Evolutionary conservation across 495 filamentous ascomycete species (phyloP), one percentile per base, ranked within the genome.

Genomic region (Penicillium pulvis): DNA sequence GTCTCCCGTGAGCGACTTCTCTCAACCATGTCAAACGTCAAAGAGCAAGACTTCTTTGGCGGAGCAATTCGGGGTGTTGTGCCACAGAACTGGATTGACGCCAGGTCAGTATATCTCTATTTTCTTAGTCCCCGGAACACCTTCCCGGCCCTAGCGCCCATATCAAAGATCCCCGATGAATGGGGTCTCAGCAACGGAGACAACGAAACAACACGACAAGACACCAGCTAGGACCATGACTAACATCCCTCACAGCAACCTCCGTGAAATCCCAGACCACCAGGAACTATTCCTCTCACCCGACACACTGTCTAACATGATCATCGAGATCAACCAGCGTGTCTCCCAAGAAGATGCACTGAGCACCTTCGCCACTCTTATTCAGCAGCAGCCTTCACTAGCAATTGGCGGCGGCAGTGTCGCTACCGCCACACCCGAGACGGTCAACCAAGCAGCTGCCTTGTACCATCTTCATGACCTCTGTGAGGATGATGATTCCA

Each of bases 231-330:
- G 20, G 51, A 10, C 54, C 20, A 59, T 39, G 58, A 24, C 63
- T 63, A 56, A 64, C 55, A 31, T 17, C n/a, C n/a, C 24, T 16
- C 17, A 48, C 51, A 95, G 90, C 75, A 80, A 79, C 52, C 84
- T 97, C 70, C 91, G 94, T 69, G 85, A 93, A 78, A 85, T 98
- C 42, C 94, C 94, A 47, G 90, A 97, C 71, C 86, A 96, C 73
- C 92, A 98, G 76, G 94, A 98, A 80, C 87, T 97, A 63, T 96
- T 86, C 73, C 86, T 98, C 71, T 91, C 91, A 69, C 71, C 72
- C 19, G 84, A 88, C 56, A 91, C 93, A 50, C 83, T 86, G 64
- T 88, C 90, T 26, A 89, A 81, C 75, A 83, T 96, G 64, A 92
- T 95, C 70, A 79, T 97, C 77, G 94, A 98, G 55, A 89, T 98